These are phyloP conservation scores for Typha latifolia DNA, from an alignment of 176 grass and related monocot species.

Conservation along the genomic window DNA sequence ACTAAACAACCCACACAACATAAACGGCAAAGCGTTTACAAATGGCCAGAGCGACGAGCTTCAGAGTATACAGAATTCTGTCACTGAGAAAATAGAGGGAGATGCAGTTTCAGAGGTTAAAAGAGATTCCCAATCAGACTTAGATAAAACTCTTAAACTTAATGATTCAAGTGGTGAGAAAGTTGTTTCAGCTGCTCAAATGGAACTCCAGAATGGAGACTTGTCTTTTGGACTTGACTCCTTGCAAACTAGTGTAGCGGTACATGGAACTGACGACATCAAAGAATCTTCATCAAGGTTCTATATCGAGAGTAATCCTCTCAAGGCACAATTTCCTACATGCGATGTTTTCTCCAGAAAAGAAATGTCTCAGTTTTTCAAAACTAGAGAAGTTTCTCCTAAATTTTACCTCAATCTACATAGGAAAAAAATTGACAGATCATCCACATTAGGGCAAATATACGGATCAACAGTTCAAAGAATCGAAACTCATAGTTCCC, in stretches of 20 bases:
- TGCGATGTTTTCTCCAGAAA: constrained; percentile 80
- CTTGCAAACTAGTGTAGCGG: constrained; percentile 3
- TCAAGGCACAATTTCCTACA: constrained; percentile 80
- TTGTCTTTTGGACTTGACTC: constrained; percentile 11
- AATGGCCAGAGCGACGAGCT: constrained; percentile 26
- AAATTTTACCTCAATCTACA: constrained; percentile 51
- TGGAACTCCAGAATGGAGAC: constrained; percentile 37
- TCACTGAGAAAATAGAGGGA: constrained; percentile 1
- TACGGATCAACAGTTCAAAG: constrained; percentile 19
- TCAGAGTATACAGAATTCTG: constrained; percentile 9
- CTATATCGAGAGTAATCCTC: constrained; percentile 40
- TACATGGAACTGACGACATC: constrained; percentile 27
- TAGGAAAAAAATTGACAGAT: constrained; percentile 31
- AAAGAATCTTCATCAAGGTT: constrained; percentile 36
- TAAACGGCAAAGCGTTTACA: constrained; percentile 43
- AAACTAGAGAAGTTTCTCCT: constrained; percentile 64
- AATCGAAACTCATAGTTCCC: constrained; percentile 24
- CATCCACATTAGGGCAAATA: constrained; percentile 27
- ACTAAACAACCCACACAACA: constrained; percentile 22
- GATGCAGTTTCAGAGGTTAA: constrained; percentile 18
- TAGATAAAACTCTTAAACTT: constrained; percentile 14
- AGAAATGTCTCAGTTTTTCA: constrained; percentile 77
- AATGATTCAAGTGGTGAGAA: constrained; percentile 10
- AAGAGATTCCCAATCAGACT: constrained; percentile 25
- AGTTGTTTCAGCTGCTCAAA: constrained; percentile 27